Evolutionary conservation across 192 early-diverging fungal genomes (phyloP).

Genomic region (Podila horticola): DNA sequence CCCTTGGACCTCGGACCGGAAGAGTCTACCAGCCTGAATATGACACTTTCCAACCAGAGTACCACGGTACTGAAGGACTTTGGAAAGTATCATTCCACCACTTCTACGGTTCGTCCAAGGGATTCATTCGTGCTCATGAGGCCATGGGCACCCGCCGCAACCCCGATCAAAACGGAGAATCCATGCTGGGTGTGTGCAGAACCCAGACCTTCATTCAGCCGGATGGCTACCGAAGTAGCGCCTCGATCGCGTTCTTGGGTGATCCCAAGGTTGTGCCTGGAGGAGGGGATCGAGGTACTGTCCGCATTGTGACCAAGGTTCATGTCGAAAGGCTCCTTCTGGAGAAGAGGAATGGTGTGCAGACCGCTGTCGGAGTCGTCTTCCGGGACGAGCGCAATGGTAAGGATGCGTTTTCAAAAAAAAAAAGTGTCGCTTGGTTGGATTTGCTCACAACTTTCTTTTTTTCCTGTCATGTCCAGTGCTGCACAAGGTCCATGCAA

Average conservation of each 20-base stretch:
- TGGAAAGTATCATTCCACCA: slow-evolving; percentile 24
- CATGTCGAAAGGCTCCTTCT: slow-evolving; percentile 15
- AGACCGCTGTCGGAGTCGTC: slow-evolving; percentile 19
- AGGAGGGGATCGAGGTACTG: slow-evolving; percentile 7
- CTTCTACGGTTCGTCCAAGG: slow-evolving; percentile 1
- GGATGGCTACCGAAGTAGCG: slow-evolving; percentile 2
- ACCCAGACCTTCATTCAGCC: slow-evolving; percentile 4
- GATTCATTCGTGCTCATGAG: slow-evolving; percentile 14
- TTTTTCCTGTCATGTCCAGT: slow-evolving; percentile 4
- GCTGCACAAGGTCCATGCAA: slow-evolving; percentile 14
- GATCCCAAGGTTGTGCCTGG: slow-evolving; percentile 25
- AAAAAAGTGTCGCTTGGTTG: no score
- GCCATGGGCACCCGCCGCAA: slow-evolving; percentile 1
- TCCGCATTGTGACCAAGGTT: slow-evolving; percentile 13
- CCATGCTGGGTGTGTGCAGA: slow-evolving; percentile 12
- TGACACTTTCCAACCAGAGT: slow-evolving; percentile 15
- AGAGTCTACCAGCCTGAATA: slow-evolving; percentile 4
- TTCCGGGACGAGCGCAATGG: slow-evolving; percentile 17
- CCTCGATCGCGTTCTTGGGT: slow-evolving; percentile 17
- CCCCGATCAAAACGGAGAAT: slow-evolving; percentile 6
- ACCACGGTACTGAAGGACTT: slow-evolving; percentile 30
- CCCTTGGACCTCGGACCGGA: neutral
- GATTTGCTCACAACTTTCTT: neutral
- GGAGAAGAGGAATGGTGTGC: slow-evolving; percentile 2
- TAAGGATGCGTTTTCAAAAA: neutral